Percentiles rank a stretch among this genome's conserved stretches.
phyloP scores from a whole-genome alignment of 331 rosid genomes.

The Rhamnella rubrinervis region DNA sequence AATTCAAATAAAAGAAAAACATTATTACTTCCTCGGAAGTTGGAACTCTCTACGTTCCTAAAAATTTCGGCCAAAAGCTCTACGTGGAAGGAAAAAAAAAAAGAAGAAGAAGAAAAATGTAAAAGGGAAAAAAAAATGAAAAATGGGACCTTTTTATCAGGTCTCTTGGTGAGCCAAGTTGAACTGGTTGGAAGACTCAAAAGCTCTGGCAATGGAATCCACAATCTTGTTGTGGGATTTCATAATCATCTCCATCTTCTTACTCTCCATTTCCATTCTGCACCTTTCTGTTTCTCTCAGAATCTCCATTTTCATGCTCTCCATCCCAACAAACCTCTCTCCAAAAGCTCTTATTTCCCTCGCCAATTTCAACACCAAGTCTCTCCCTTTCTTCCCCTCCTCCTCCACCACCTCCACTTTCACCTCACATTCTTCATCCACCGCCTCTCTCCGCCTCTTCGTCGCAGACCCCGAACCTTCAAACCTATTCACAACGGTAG shows the following conservation, averaged over 20 bases:
- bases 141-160: background rate
- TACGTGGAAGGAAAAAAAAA: too few relatives aligned
- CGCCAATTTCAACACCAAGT: conserved; percentile 42
- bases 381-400: conserved; percentile 23
- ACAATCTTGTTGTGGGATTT: conserved; percentile 60
- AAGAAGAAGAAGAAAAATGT: too few relatives aligned
- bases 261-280: conserved; percentile 86
- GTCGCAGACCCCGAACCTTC: background rate
- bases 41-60: too few relatives aligned
- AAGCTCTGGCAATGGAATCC: conserved; percentile 70
- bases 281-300: conserved; percentile 72
- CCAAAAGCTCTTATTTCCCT: conserved; percentile 64
- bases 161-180: background rate
- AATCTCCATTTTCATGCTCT: conserved; percentile 77
- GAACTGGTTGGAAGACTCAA: conserved; percentile 28
- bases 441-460: conserved; percentile 26
- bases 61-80: too few relatives aligned
- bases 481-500: conserved; percentile 24
- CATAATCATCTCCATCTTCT: conserved; percentile 60
- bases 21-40: too few relatives aligned
- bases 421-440: background rate
- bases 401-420: conserved; percentile 12
- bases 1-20: too few relatives aligned
- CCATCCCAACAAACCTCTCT: conserved; percentile 56
- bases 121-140: background rate